Base-by-base conservation (phyloP, 177 flowering plant species). In the Vitis hybrid region DNA sequence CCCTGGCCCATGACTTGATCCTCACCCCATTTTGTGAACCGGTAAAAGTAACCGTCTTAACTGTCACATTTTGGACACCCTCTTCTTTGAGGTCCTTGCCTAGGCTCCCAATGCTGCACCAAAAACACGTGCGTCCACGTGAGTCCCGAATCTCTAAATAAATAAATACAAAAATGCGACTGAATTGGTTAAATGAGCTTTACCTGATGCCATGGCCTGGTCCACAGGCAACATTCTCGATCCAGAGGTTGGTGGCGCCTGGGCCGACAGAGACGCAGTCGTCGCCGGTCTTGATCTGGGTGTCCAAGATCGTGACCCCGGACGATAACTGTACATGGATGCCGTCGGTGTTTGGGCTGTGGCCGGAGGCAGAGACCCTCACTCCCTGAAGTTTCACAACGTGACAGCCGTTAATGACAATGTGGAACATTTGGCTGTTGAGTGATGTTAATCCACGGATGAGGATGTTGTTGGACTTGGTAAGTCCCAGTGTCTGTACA, bases 151-250 rank as follows among this genome's bases (percentile, higher is more conserved):
- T 4, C 22, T 16, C 1, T 52, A 7, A 39, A 6, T 2, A 51
- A 39, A 14, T 3, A 65, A 51, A 7, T 39, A 39, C 48, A 0
- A 39, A 39, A 5, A 39, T 0, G 7, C 48, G 48, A 39, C 8
- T 39, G 48, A 39, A 39, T 5, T 39, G 48, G 8, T 7, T 9
- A 51, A 71, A 21, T 19, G 13, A 39, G 13, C 1, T 11, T 10
- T 67, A 81, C 90, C 97, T 91, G 72, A 91, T 87, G 6, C 97
- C 97, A 65, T 92, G 97, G 0, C 97, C 96, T 3, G 96, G 97
- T 12, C 97, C 96, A 51, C 97, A 92, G 0, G 78, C 70, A 4
- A 91, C 60, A 16, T 76, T 81, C 51, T 89, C 86, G 26, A 91
- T 81, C 89, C 88, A 86, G 3, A 91, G 49, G 51, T 86, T 84